A percentile compares a stretch with the other conserved stretches of the same genome.
Evolutionary conservation across 1,284 basidiomycete species (phyloP).

Genomic region (Leccinum variabile): DNA sequence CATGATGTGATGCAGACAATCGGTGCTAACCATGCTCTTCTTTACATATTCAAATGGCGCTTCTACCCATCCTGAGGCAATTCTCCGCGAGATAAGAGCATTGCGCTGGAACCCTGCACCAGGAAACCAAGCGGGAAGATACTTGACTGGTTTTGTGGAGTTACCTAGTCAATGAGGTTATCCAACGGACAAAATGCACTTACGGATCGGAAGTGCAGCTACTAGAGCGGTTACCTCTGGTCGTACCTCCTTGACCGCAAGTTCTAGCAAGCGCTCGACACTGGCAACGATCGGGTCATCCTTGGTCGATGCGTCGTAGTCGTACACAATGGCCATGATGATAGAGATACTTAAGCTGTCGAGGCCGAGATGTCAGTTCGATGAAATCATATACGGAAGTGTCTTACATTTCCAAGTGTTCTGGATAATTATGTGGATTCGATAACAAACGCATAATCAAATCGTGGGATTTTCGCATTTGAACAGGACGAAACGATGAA

Average conservation of each 20-base stretch:
- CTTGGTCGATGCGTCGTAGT: slow-evolving; percentile 14
- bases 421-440: slow-evolving; percentile 3
- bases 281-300: slow-evolving; percentile 24
- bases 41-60: slow-evolving; percentile 27
- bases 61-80: slow-evolving; percentile 16
- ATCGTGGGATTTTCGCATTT: slow-evolving; percentile 23
- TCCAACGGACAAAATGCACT: too few relatives aligned
- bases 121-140: slow-evolving; percentile 28
- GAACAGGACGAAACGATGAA: slow-evolving; percentile 21
- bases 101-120: slow-evolving; percentile 21
- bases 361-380: background rate
- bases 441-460: slow-evolving; percentile 17
- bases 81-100: slow-evolving; percentile 12
- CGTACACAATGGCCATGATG: slow-evolving; percentile 29
- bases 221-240: slow-evolving; percentile 24
- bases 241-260: slow-evolving; percentile 18
- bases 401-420: slow-evolving; percentile 26
- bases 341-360: slow-evolving; percentile 22
- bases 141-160: slow-evolving; percentile 13
- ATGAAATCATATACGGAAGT: background rate
- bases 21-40: slow-evolving; percentile 22
- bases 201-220: slow-evolving; percentile 21
- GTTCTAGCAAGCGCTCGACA: slow-evolving; percentile 15
- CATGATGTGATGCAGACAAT: background rate
- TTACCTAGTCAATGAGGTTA: background rate